Percentiles rank a stretch among this genome's conserved stretches.
These are phyloP conservation scores for Talaromyces islandicus DNA, from an alignment of 2,329 filamentous ascomycete species.

Conservation along the genomic window DNA sequence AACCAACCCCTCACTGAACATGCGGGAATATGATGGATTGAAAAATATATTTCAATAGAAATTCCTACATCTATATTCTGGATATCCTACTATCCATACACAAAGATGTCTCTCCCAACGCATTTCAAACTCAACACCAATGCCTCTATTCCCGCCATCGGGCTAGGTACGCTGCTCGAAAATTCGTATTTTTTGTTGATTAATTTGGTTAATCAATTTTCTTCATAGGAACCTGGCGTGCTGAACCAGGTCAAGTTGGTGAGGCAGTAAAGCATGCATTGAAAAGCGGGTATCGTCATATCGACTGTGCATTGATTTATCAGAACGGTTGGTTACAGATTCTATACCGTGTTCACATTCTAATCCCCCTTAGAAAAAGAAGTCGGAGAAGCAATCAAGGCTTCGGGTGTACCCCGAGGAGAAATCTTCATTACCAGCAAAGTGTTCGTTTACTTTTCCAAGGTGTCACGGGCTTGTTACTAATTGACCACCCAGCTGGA, in stretches of 20 bases:
- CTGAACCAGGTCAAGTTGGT: slow-evolving; percentile 40
- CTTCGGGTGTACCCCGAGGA: slow-evolving; percentile 25
- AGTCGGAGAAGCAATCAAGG: slow-evolving; percentile 27
- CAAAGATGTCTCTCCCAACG: slow-evolving; percentile 27
- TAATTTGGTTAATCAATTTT: background rate
- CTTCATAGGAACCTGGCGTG: slow-evolving; percentile 16
- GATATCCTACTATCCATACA: background rate
- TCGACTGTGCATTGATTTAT: slow-evolving; percentile 42
- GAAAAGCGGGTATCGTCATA: slow-evolving; percentile 30
- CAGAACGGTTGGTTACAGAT: slow-evolving; percentile 14
- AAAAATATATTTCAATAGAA: background rate
- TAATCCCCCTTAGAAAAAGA: slow-evolving; percentile 17
- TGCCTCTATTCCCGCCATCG: slow-evolving; percentile 36
- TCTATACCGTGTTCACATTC: background rate
- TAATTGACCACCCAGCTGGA: slow-evolving; percentile 41
- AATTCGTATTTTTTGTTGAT: background rate
- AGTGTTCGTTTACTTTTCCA: slow-evolving; percentile 40
- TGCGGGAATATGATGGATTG: background rate
- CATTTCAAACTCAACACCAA: slow-evolving; percentile 39
- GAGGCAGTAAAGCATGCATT: slow-evolving; percentile 45
- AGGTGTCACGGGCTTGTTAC: background rate
- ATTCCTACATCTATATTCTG: background rate
- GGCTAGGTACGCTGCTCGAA: slow-evolving; percentile 35
- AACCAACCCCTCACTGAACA: background rate
- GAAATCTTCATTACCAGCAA: slow-evolving; percentile 21